Evolutionary conservation across 2,329 filamentous ascomycete species (phyloP).

Genomic region (Pseudogymnoascus sp.): DNA sequence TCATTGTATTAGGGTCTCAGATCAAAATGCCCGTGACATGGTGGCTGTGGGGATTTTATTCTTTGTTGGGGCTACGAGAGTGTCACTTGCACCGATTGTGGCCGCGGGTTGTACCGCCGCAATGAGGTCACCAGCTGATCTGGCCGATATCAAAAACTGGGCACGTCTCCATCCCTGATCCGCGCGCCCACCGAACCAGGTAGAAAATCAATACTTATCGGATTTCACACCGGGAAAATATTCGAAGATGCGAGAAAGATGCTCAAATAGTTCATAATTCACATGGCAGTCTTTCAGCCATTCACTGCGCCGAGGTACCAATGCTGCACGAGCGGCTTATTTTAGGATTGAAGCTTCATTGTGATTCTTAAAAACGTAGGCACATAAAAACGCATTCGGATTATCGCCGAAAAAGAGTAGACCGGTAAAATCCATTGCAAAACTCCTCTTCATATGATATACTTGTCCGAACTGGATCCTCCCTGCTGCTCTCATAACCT

Average conservation of each 20-base stretch:
- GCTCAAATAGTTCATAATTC: not conserved
- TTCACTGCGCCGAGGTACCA: not conserved
- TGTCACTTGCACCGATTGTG: conserved; percentile 7
- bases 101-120: not conserved
- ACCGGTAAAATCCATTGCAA: conserved; percentile 23
- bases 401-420: conserved; percentile 7
- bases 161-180: conserved; percentile 1
- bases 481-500: conserved; percentile 8
- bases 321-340: not conserved
- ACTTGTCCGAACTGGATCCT: conserved; percentile 7
- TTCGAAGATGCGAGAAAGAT: not conserved
- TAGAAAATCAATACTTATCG: not conserved
- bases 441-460: conserved; percentile 27
- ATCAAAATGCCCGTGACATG: conserved; percentile 1
- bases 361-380: conserved; percentile 9
- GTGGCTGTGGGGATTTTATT: conserved; percentile 2
- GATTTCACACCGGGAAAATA: not conserved
- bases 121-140: conserved; percentile 3
- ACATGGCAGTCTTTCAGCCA: not conserved
- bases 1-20: not conserved
- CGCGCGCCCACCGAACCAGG: not conserved
- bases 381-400: conserved; percentile 7
- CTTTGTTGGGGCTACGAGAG: not conserved
- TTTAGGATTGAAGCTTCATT: conserved; percentile 4
- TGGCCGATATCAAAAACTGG: not conserved